Conservation (phyloP, 257 asterid genomes). For the Petrea volubilis region DNA sequence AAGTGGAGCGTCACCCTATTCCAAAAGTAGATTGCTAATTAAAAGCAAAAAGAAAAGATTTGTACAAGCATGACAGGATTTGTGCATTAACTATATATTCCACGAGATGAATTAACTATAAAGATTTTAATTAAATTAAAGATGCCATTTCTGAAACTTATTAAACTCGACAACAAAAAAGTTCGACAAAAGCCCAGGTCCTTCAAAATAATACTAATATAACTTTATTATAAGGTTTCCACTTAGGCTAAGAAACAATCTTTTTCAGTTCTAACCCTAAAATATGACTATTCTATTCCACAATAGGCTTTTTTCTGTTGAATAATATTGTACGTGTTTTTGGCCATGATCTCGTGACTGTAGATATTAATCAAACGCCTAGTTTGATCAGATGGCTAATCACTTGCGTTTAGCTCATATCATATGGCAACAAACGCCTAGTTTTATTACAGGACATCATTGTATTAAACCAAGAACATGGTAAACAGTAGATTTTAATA, state of each 20-base stretch:
- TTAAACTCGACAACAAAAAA: constrained; percentile 8
- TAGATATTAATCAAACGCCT: constrained; percentile 12
- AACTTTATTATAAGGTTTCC: constrained; percentile 3
- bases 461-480: constrained; percentile 29
- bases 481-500: constrained; percentile 25
- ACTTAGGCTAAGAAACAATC: neutral
- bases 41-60: too few relatives aligned
- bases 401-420: too few relatives aligned
- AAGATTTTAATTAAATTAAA: constrained; percentile 10
- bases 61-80: constrained; percentile 11
- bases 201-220: neutral
- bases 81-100: constrained; percentile 17
- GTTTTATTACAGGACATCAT: constrained; percentile 38
- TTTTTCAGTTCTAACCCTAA: constrained; percentile 33
- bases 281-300: too few relatives aligned
- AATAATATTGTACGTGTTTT: too few relatives aligned
- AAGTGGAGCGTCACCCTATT: too few relatives aligned
- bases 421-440: too few relatives aligned
- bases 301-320: constrained; percentile 23
- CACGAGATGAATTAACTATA: too few relatives aligned
- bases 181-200: constrained; percentile 8
- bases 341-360: neutral
- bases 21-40: too few relatives aligned
- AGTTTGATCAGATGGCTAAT: too few relatives aligned
- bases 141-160: constrained; percentile 24